Conservation (phyloP, 495 filamentous ascomycete species). For the Penicillium soppii region DNA sequence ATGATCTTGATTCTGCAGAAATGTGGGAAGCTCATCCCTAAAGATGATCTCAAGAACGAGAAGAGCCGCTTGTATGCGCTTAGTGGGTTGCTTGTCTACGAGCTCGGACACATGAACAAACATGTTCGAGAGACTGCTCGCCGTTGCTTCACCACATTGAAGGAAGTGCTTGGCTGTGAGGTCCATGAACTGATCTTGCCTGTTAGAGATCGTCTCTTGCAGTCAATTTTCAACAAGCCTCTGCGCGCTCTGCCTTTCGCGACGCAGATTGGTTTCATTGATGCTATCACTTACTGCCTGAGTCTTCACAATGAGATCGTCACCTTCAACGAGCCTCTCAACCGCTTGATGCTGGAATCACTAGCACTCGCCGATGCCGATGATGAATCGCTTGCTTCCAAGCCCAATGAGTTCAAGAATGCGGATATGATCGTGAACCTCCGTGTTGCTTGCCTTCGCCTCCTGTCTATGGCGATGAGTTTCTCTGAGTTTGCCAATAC, state of each 20-base stretch:
- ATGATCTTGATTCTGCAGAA: conserved; percentile 72
- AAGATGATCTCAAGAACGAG: conserved; percentile 70
- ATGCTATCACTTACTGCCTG: conserved; percentile 93
- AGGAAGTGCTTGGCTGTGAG: conserved; percentile 69
- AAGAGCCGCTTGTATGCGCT: conserved; percentile 67
- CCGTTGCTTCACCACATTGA: conserved; percentile 75
- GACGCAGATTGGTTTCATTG: conserved; percentile 95
- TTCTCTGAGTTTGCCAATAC: conserved; percentile 82
- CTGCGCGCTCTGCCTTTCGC: conserved; percentile 87
- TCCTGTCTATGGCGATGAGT: conserved; percentile 87
- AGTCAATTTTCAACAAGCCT: conserved; percentile 91
- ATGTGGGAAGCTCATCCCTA: conserved; percentile 70
- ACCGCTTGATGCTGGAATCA: conserved; percentile 86
- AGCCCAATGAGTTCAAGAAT: conserved; percentile 84
- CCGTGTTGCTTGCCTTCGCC: conserved; percentile 89
- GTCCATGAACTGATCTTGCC: conserved; percentile 83
- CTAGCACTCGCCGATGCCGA: conserved; percentile 89
- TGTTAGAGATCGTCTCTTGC: conserved; percentile 80
- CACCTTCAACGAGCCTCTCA: conserved; percentile 85
- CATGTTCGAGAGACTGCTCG: conserved; percentile 86
- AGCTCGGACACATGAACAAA: conserved; percentile 90
- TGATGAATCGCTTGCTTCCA: conserved; percentile 81
- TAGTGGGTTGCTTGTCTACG: conserved; percentile 77
- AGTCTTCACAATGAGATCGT: conserved; percentile 82
- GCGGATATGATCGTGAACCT: conserved; percentile 87